Evolutionary conservation across 768 basidiomycete species (phyloP), one percentile per base, ranked within the genome.

Genomic region (Mycena amicta): DNA sequence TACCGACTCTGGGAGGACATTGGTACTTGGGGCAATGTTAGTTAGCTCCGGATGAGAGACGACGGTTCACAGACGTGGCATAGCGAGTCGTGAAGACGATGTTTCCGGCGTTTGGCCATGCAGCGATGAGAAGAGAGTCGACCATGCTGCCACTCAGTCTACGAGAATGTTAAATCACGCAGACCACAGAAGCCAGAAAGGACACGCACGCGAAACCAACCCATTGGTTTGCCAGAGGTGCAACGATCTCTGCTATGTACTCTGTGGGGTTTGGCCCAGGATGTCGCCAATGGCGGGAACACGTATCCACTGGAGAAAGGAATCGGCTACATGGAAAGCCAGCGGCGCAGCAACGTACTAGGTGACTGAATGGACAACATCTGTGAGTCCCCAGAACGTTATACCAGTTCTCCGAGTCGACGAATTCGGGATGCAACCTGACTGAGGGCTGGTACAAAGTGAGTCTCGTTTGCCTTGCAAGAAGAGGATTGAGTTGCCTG

Each of bases 211-310:
- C 72, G 29, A 80, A 69, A 52, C 86, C 86, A 18, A 77, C 77
- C 85, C 85, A 88, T 73, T 76, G 66, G n/a, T 77, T 76, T 5
- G 64, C 75, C 37, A 83, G 71, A 8, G 86, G 85, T 6, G 83
- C 80, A 25, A 85, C 78, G 46, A 87, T 81, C 69, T 85, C 83
- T 50, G 81, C 86, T 61, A 88, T 84, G 66, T 86, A 87, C 62
- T 88, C 86, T 16, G 72, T 74, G 22, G 80, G 69, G 26, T 75
- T 71, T 26, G 71, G 55, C 13, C 72, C 75, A 6, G 75, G n/a
- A 73, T 13, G 75, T 68, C 4, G 71, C 74, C 16, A 80, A 66
- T 20, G 80, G 80, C 26, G 84, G 84, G 63, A 87, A 83, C 31
- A 81, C 71, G 57, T 80, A 79, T 55, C 84, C 84, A 62, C 76